Evolutionary conservation across 192 early-diverging fungal genomes (phyloP), one percentile per base, ranked within the genome.

Genomic region (Gryganskiella cystojenkinii): DNA sequence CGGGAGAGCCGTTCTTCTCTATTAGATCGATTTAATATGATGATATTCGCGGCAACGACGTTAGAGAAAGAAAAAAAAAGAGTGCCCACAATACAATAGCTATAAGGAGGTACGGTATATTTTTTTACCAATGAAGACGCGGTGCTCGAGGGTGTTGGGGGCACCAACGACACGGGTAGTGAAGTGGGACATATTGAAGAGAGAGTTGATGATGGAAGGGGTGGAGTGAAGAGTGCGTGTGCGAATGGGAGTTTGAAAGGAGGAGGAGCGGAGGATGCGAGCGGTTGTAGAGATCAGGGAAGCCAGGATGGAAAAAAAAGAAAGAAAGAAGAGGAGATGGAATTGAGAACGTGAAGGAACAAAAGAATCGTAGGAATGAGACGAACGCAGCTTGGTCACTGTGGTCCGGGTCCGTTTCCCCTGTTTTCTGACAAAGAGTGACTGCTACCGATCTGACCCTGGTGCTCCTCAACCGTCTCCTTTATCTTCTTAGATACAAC

Each of bases 81-180:
- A 34, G 20, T 17, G 31, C n/a, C 22, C 24, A 19, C 15, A 42
- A 53, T 31, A 10, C 17, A 34, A 45, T 27, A 49, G 33, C 8
- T 43, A 11, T n/a, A 19, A 40, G 35, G 17, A 25, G 1, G 6
- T 0, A 24, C 17, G 17, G 35, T 7, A 46, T 25, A 5, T 42
- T 35, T 14, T 50, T 66, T 64, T 86, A 95, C 94, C 92, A 81
- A 93, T 88, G 83, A 82, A 98, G 63, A 97, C 88, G 55, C 94
- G 89, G 92, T 95, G 87, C 64, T 98, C 96, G 34, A 95, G 84
- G 27, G 92, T 88, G 93, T 96, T 92, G 76, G 92, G 89, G 45
- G 93, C 91, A 63, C 93, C 95, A 51, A 97, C 86, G 59, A 89
- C 84, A 65, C 96, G 91, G 75, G 92, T 88, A 56, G 89, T 90